Percentiles rank a stretch among this genome's conserved stretches.
Evolutionary conservation across 371 early-diverging fungal genomes (phyloP).

Genomic region (Gilbertella persicaria): DNA sequence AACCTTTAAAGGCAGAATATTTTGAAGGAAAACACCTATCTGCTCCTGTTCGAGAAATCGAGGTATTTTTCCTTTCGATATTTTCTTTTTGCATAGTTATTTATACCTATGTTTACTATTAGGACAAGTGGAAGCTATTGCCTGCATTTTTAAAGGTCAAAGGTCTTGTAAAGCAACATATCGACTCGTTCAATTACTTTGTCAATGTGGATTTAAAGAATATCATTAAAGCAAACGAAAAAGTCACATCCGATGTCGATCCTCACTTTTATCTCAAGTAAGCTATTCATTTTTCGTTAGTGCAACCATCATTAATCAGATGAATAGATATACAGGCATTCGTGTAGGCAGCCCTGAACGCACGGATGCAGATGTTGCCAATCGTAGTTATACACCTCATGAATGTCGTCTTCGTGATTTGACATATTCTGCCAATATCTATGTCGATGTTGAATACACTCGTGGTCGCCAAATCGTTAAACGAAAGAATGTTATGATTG

Average conservation of each 20-base stretch:
- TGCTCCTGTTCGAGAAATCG: slow-evolving; percentile 53
- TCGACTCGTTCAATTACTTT: slow-evolving; percentile 99
- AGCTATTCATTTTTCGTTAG: slow-evolving; percentile 5
- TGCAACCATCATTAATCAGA: not conserved
- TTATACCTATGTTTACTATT: not conserved
- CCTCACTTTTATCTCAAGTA: slow-evolving; percentile 96
- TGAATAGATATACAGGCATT: slow-evolving; percentile 86
- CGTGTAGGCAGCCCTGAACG: slow-evolving; percentile 89
- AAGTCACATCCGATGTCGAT: slow-evolving; percentile 98
- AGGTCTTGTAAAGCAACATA: slow-evolving; percentile 99
- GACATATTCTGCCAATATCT: slow-evolving; percentile 96
- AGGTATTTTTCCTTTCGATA: slow-evolving; percentile 26
- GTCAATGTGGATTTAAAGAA: slow-evolving; percentile 94
- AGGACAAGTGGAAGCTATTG: slow-evolving; percentile 98
- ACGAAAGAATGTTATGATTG: slow-evolving; percentile 89
- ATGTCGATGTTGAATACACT: slow-evolving; percentile 98
- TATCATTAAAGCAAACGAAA: slow-evolving; percentile 94
- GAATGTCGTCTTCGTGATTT: slow-evolving; percentile 99
- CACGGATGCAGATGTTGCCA: slow-evolving; percentile 75
- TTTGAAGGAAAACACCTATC: slow-evolving; percentile 49
- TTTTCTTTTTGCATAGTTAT: not conserved
- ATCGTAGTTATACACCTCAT: slow-evolving; percentile 90
- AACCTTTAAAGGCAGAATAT: slow-evolving; percentile 41
- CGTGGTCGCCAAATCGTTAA: slow-evolving; percentile 88
- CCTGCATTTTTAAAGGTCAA: slow-evolving; percentile 97